Base-by-base conservation (phyloP, 805 yeast genomes). In the Metschnikowia peoriensis region DNA sequence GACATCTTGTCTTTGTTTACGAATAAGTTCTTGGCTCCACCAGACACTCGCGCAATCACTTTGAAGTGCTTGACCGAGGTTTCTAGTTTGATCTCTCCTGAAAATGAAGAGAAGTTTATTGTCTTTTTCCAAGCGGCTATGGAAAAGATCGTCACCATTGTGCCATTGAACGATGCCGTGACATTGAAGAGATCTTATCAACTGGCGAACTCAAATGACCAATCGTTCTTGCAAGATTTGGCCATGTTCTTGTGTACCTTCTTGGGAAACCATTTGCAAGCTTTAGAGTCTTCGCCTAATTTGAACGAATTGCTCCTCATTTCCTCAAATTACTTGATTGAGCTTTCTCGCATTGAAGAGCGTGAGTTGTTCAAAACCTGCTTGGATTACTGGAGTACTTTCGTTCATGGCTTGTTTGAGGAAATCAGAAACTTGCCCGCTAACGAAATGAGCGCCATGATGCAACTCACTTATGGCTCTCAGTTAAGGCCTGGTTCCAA, bases 301-400 rank as follows among this genome's bases (percentile, higher is more conserved):
- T 69, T 77, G 41, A 80, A 81, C 62, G 86, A 82, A 27, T 71
- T 90, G 47, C 73, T 90, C 52, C 66, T 87, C 51, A 81, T 83
- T 49, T 83, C 96, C 1, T 96, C 92, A 66, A 81, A 82, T 65
- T 91, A 91, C 69, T 76, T 94, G 61, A 82, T 94, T 60, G 87
- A 87, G 62, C 78, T 94, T 52, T 91, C 97, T 7, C 83, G 86
- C 67, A 88, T 94, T 61, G 96, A 93, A 57, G 99, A 94, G 72
- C 82, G 99, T 63, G 99, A 94, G 72, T 78, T 94, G 59, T 94
- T 94, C 76, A 94, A 94, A 69, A 92, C 96, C 43, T 89, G 96
- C 64, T 80, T 94, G 59, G 99, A 94, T 68, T 94, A 92, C 72
- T 94, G 99, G 99, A 76, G 86, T 43, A 82, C 82, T 54, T 82